These are phyloP conservation scores for Sugiyamaella marilandica DNA, from an alignment of 805 yeast species.

Conservation along the genomic window DNA sequence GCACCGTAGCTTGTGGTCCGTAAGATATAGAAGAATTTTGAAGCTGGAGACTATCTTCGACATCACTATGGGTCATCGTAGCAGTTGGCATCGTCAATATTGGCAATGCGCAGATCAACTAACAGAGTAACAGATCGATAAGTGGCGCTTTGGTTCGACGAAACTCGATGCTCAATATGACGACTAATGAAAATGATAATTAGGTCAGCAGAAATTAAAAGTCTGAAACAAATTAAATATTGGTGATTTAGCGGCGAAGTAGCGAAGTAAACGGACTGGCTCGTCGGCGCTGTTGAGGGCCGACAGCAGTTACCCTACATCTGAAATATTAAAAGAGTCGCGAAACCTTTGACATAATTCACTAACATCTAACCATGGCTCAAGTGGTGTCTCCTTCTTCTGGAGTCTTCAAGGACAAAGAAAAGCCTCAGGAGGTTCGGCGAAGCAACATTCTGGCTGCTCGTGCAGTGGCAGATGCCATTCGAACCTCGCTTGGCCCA, in stretches of 20 bases:
- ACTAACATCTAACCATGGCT: background rate
- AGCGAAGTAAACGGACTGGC: too few relatives aligned
- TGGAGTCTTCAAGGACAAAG: slow-evolving; percentile 69
- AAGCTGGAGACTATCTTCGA: too few relatives aligned
- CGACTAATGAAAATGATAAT: too few relatives aligned
- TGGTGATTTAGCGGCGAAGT: too few relatives aligned
- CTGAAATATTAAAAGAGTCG: background rate
- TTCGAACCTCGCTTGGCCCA: slow-evolving; percentile 93
- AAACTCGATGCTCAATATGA: too few relatives aligned
- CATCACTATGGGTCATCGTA: too few relatives aligned
- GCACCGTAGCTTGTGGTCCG: slow-evolving; percentile 15
- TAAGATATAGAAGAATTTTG: background rate
- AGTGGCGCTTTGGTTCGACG: too few relatives aligned
- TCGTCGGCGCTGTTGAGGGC: too few relatives aligned
- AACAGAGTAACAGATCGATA: too few relatives aligned
- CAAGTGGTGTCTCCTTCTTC: background rate
- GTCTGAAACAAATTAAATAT: background rate
- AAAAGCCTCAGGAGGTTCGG: slow-evolving; percentile 93
- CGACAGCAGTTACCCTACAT: background rate
- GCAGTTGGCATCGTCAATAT: too few relatives aligned
- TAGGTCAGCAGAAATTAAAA: background rate
- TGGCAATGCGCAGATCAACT: too few relatives aligned
- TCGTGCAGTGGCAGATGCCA: slow-evolving; percentile 91
- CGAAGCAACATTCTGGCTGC: slow-evolving; percentile 87
- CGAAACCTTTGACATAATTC: background rate